Evolutionary conservation across 2,329 filamentous ascomycete genomes (phyloP).

Genomic region (Neobulgaria alba): DNA sequence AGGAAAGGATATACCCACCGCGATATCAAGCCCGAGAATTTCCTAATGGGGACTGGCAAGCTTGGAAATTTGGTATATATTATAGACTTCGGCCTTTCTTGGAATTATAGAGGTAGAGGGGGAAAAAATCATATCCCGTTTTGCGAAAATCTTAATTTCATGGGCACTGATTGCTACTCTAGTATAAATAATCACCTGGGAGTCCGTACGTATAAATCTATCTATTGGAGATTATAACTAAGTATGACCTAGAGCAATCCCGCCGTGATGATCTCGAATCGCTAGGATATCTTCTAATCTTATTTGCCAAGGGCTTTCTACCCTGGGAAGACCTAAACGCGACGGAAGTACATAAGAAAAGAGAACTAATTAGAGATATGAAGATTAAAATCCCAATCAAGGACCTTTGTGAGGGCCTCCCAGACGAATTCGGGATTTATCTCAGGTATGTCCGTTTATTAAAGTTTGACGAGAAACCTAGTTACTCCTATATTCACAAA

Average conservation of each 20-base stretch:
- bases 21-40: conserved; percentile 99
- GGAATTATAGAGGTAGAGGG: conserved; percentile 99
- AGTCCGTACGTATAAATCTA: conserved; percentile 55
- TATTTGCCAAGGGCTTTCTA: conserved; percentile 97
- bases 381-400: conserved; percentile 99
- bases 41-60: conserved; percentile 98
- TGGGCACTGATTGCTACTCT: conserved; percentile 94
- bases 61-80: conserved; percentile 99
- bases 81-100: conserved; percentile 96
- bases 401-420: conserved; percentile 96
- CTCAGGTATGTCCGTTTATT: conserved; percentile 98
- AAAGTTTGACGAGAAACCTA: conserved; percentile 98
- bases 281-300: conserved; percentile 97
- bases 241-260: conserved; percentile 66
- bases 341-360: conserved; percentile 99
- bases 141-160: conserved; percentile 99
- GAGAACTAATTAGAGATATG: conserved; percentile 99
- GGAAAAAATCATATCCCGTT: conserved; percentile 99
- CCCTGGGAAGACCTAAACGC: conserved; percentile 98
- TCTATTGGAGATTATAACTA: conserved; percentile 16
- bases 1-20: conserved; percentile 99
- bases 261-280: conserved; percentile 99
- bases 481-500: conserved; percentile 99
- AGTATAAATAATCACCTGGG: conserved; percentile 98
- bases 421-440: conserved; percentile 99